phyloP scores from a whole-genome alignment of 768 basidiomycete species.

The Neoboletus subvelutipes region DNA sequence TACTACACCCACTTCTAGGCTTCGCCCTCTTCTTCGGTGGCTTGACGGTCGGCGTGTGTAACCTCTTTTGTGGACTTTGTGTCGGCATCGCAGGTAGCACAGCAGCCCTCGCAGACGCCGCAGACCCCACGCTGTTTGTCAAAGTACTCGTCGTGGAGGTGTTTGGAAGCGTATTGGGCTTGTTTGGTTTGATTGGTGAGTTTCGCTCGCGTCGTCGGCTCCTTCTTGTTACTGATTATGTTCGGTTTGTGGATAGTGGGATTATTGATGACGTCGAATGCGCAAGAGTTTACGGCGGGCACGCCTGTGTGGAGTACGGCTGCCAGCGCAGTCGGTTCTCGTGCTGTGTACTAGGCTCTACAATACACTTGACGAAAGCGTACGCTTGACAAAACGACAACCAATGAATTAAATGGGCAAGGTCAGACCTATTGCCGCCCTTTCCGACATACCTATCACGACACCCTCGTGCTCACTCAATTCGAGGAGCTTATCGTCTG shows the following conservation, averaged over 20 bases:
- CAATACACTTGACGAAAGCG: background rate
- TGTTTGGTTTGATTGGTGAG: slow-evolving; percentile 92
- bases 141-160: slow-evolving; percentile 97
- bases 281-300: slow-evolving; percentile 53
- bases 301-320: slow-evolving; percentile 33
- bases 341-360: slow-evolving; percentile 31
- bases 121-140: slow-evolving; percentile 92
- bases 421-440: no score
- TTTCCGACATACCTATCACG: no score
- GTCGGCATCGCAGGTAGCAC: slow-evolving; percentile 96
- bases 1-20: slow-evolving; percentile 42
- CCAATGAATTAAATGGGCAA: background rate
- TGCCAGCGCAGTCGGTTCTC: slow-evolving; percentile 30
- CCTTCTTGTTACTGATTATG: background rate
- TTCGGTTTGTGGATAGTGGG: slow-evolving; percentile 52
- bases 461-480: background rate
- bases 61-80: slow-evolving; percentile 90
- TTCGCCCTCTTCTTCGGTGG: slow-evolving; percentile 98
- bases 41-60: slow-evolving; percentile 89
- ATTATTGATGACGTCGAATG: slow-evolving; percentile 70
- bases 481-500: background rate
- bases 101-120: slow-evolving; percentile 92
- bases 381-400: background rate
- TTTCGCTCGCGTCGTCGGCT: slow-evolving; percentile 11
- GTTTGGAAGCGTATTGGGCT: slow-evolving; percentile 85